A percentile compares a stretch with the other conserved stretches of the same genome.
Evolutionary conservation across 1,284 basidiomycete species (phyloP).

Genomic region (Ceratorhiza oryzae-sativae): DNA sequence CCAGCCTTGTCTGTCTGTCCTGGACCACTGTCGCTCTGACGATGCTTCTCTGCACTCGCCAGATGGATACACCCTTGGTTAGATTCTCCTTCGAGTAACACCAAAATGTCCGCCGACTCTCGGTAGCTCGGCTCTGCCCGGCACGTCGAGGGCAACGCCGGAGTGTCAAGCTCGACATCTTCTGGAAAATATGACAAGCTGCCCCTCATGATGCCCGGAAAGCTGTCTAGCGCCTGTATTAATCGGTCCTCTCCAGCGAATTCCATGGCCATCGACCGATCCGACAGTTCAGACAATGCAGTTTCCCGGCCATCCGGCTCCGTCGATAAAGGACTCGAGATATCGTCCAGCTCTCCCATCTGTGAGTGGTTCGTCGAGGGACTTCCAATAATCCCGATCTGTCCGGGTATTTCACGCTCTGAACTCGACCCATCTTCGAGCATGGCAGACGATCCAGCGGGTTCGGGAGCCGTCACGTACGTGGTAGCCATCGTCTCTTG

Average conservation of each 20-base stretch:
- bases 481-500: constrained; percentile 24
- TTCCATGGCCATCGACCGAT: constrained; percentile 17
- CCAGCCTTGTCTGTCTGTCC: not conserved
- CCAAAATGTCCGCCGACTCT: constrained; percentile 9
- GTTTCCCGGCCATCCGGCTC: not conserved
- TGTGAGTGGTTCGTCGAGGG: constrained; percentile 23
- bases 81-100: not conserved
- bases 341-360: constrained; percentile 28
- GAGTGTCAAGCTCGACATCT: constrained; percentile 15
- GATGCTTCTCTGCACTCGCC: not conserved
- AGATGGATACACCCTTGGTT: not conserved
- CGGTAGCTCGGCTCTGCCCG: not conserved
- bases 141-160: not conserved
- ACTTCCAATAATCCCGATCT: constrained; percentile 26
- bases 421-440: not conserved
- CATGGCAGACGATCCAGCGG: not conserved
- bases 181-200: constrained; percentile 26
- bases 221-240: not conserved
- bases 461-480: constrained; percentile 21
- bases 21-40: not conserved
- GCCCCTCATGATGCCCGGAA: constrained; percentile 16
- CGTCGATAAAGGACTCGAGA: constrained; percentile 5
- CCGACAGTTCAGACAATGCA: not conserved
- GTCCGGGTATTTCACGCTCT: not conserved
- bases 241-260: constrained; percentile 12